phyloP scores from a whole-genome alignment of 208 protist genomes.

The Acanthamoeba castellanii region DNA sequence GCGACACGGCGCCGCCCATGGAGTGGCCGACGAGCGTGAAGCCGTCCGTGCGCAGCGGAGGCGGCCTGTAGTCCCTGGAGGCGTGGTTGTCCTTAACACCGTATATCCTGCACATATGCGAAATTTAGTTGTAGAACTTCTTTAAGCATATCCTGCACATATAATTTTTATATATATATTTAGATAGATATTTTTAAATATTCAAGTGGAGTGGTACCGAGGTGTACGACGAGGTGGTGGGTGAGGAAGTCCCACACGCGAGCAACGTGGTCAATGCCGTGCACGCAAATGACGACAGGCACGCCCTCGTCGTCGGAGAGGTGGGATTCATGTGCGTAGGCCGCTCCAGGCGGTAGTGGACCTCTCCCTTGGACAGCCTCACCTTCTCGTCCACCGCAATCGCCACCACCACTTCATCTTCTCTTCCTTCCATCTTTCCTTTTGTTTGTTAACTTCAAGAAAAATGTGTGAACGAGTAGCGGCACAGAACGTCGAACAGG shows the following conservation, averaged over 20 bases:
- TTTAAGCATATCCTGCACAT: too few relatives aligned
- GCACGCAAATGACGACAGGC: background rate
- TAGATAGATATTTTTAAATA: background rate
- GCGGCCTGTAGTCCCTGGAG: background rate
- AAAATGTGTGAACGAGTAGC: too few relatives aligned
- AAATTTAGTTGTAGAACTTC: too few relatives aligned
- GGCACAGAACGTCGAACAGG: too few relatives aligned
- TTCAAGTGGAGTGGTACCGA: background rate
- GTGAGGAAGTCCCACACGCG: conserved; percentile 33
- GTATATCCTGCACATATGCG: background rate
- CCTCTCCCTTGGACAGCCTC: background rate
- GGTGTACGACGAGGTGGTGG: background rate
- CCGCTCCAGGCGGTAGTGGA: background rate
- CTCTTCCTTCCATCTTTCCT: background rate
- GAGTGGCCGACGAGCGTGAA: conserved; percentile 39
- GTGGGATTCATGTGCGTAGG: background rate
- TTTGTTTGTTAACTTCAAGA: too few relatives aligned
- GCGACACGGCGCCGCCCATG: background rate
- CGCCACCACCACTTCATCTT: background rate
- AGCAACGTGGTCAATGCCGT: conserved; percentile 8
- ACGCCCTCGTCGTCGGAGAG: background rate
- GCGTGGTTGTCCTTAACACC: background rate
- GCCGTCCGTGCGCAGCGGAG: background rate
- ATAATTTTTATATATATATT: background rate
- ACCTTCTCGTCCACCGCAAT: background rate